Conservation (phyloP, 139 green algal genomes). For the Chlorella vulgaris region DNA sequence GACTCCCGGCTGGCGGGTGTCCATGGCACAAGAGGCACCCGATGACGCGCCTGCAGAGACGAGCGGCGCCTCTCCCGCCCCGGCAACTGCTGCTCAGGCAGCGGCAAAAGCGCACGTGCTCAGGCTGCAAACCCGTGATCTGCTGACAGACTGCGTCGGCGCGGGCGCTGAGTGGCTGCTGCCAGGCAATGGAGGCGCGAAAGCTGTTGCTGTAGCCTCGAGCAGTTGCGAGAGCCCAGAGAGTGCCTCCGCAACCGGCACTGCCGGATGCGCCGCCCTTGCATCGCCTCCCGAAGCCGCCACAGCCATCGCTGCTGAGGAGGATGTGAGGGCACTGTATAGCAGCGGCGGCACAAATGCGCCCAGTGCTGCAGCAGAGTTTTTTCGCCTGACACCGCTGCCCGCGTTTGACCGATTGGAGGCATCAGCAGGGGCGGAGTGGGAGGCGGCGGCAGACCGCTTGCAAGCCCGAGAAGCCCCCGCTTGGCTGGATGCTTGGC, state of each 20-base stretch:
- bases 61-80: neutral
- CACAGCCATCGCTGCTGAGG: neutral
- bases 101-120: neutral
- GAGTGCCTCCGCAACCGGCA: neutral
- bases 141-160: conserved; percentile 16
- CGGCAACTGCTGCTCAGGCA: neutral
- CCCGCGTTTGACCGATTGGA: neutral
- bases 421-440: neutral
- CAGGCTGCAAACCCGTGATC: conserved; percentile 1
- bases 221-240: neutral
- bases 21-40: neutral
- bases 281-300: neutral
- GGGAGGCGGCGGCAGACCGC: neutral
- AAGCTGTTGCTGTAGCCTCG: too few species aligned
- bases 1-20: too few species aligned
- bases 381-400: conserved; percentile 23
- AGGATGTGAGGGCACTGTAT: neutral
- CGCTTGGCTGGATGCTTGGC: neutral
- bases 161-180: neutral
- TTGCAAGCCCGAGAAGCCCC: neutral
- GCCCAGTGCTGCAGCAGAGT: conserved; percentile 11
- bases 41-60: neutral
- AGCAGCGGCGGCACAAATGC: neutral
- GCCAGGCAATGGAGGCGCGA: neutral
- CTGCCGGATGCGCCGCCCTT: neutral